phyloP scores from a whole-genome alignment of 805 yeast genomes.

The Priceomyces castillae region DNA sequence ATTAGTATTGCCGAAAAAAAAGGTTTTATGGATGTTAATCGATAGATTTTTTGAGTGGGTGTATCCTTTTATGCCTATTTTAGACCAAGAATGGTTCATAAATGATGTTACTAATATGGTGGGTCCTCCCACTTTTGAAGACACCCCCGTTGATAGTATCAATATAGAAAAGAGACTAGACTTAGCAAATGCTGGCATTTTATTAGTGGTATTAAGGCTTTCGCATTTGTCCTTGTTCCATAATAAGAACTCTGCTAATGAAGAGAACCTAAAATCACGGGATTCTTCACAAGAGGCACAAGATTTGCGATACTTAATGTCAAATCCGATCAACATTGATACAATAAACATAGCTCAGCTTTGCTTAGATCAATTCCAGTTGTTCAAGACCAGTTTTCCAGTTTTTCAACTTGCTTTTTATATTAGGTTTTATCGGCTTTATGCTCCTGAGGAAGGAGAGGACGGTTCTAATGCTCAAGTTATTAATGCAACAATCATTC shows the following conservation, averaged over 20 bases:
- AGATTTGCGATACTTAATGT: background rate
- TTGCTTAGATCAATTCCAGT: slow-evolving; percentile 54
- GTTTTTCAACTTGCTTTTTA: slow-evolving; percentile 30
- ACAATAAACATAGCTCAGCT: slow-evolving; percentile 48
- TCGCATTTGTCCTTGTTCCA: slow-evolving; percentile 40
- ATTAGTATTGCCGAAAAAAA: background rate
- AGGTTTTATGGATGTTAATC: slow-evolving; percentile 2
- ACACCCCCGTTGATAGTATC: slow-evolving; percentile 16
- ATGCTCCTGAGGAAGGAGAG: slow-evolving; percentile 42
- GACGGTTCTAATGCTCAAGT: slow-evolving; percentile 22
- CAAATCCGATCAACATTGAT: slow-evolving; percentile 35
- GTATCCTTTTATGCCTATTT: slow-evolving; percentile 60
- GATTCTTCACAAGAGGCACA: too few species aligned
- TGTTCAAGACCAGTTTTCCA: slow-evolving; percentile 32
- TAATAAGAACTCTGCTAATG: slow-evolving; percentile 26
- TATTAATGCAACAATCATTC: slow-evolving; percentile 23
- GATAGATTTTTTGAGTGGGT: slow-evolving; percentile 56
- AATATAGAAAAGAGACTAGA: slow-evolving; percentile 38
- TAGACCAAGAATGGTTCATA: slow-evolving; percentile 54
- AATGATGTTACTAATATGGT: slow-evolving; percentile 39
- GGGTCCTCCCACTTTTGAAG: slow-evolving; percentile 30
- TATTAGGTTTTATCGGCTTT: slow-evolving; percentile 28
- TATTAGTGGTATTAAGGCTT: slow-evolving; percentile 41
- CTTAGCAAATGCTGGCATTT: slow-evolving; percentile 36
- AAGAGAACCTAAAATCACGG: slow-evolving; percentile 20